Evolutionary conservation across 2,329 filamentous ascomycete species (phyloP).

Genomic region (Fusarium clavum): DNA sequence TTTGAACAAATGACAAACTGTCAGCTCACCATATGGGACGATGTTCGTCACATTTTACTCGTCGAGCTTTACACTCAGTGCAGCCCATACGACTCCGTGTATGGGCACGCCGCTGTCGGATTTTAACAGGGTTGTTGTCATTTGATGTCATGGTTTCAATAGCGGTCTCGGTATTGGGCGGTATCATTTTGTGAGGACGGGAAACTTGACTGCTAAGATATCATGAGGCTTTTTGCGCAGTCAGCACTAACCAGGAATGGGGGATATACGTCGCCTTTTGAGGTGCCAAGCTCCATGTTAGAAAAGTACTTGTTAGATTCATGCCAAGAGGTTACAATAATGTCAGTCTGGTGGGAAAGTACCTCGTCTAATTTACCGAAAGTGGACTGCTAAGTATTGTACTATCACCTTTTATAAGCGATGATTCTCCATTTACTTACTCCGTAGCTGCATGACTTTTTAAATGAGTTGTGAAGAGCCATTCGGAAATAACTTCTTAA

Average conservation of each 20-base stretch:
- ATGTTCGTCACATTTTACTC: conserved; percentile 16
- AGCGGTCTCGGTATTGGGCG: background rate
- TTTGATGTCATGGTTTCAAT: background rate
- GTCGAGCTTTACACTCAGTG: conserved; percentile 3
- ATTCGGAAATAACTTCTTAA: accelerated
- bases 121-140: background rate
- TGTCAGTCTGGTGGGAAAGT: background rate
- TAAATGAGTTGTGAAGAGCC: no score
- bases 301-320: background rate
- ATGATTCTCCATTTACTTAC: no score
- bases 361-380: background rate
- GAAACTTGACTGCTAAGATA: background rate
- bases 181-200: background rate
- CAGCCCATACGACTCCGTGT: conserved; percentile 20
- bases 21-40: conserved; percentile 20
- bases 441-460: no score
- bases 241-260: conserved; percentile 17
- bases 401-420: background rate
- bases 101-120: conserved; percentile 14
- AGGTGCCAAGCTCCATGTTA: background rate
- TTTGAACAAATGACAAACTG: background rate
- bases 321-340: background rate
- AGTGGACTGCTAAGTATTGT: background rate
- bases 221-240: background rate
- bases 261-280: background rate